Base-by-base conservation (phyloP, 192 early-diverging fungal species). In the Linnemannia elongata region DNA sequence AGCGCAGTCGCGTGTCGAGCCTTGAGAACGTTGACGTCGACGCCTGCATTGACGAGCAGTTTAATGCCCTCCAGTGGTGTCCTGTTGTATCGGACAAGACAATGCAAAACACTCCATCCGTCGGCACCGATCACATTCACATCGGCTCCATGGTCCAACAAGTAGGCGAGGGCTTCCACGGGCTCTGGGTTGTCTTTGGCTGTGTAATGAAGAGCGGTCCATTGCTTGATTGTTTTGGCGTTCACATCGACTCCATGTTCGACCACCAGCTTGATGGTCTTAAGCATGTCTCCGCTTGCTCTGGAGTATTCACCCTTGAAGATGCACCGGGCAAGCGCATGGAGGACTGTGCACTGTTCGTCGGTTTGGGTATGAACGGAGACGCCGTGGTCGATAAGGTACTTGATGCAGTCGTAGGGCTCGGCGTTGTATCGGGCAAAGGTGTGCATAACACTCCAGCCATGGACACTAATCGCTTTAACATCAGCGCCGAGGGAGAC, bases 261-360 rank as follows among this genome's bases (percentile, higher is more conserved):
- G n/a, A 92, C 82, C 41, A 92, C 81, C 0, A 92, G 72, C 35
- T 91, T 85, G 6, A 91, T 89, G 1, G 90, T 88, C 39, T 90
- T 81, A 39, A 81, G 72, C 85, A 87, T 87, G 30, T 87, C 79
- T 27, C 78, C 81, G 44, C 79, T 81, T 39, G 75, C 85, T 71
- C 85, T 81, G 8, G 79, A 81, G 42, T 87, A 87, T 36, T 87
- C 85, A 24, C 79, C 79, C 42, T 76, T 87, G 79, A 87, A 87
- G 15, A 87, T 81, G 74, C 85, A 88, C 41, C 88, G 76, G 0
- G 82, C 86, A 5, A 94, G 92, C 12, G 94, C 94, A 73, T 95
- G 94, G 27, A 95, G 80, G 13, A 94, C 93, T 44, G 94, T 95
- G 76, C 94, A 93, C 22, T 93, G 92, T 47, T 91, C 93, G 83